These are phyloP conservation scores for Colletotrichum agaves DNA, from an alignment of 2,329 filamentous ascomycete species.

Conservation along the genomic window DNA sequence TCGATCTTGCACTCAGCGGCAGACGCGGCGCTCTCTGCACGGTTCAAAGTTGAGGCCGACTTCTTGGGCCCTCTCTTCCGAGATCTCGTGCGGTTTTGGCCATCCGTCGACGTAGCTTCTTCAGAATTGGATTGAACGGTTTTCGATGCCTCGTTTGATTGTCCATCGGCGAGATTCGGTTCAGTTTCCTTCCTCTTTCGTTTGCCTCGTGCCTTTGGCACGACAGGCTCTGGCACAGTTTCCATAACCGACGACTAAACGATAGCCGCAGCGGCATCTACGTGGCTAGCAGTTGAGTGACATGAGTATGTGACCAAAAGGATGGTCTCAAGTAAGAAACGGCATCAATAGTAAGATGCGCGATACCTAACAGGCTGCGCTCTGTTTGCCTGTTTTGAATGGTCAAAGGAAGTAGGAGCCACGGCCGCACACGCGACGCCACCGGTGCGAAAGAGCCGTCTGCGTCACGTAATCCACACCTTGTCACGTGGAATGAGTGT, in stretches of 20 bases:
- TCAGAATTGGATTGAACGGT: background rate
- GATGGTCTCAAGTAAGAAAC: background rate
- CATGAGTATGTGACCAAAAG: background rate
- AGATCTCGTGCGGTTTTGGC: slow-evolving; percentile 5
- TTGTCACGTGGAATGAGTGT: slow-evolving; percentile 47
- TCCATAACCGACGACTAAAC: background rate
- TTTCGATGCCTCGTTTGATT: background rate
- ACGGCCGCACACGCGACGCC: background rate
- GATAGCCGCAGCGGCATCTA: background rate
- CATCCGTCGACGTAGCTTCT: background rate
- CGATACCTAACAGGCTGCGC: background rate
- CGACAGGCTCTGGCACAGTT: background rate
- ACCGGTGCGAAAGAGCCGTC: slow-evolving; percentile 18
- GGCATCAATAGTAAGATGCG: background rate
- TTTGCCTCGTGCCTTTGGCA: slow-evolving; percentile 25
- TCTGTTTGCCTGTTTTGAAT: background rate
- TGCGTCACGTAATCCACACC: slow-evolving; percentile 50
- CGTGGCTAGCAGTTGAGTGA: background rate
- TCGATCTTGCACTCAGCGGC: slow-evolving; percentile 51
- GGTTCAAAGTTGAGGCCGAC: slow-evolving; percentile 29
- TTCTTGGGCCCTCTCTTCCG: slow-evolving; percentile 34
- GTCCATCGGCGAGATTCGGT: too few relatives aligned
- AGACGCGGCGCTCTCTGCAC: slow-evolving; percentile 25
- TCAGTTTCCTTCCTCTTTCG: slow-evolving; percentile 33
- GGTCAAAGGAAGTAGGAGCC: background rate